phyloP scores from a whole-genome alignment of 164 flowering plant species.

The Macadamia integrifolia region DNA sequence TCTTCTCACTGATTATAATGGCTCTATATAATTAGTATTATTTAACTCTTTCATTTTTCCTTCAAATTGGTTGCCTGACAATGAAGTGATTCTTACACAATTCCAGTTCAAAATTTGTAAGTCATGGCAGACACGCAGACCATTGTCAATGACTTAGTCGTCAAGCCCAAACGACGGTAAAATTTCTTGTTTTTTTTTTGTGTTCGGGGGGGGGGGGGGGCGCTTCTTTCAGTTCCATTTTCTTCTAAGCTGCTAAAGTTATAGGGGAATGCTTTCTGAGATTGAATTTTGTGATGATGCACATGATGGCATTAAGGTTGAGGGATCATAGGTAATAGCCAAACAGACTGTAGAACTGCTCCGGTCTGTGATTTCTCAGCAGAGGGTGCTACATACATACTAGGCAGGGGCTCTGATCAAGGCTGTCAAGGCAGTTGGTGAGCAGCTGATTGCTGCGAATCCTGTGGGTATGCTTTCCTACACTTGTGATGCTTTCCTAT shows the following conservation, averaged over 20 bases:
- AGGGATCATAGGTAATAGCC: conserved; percentile 91
- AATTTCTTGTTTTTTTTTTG: background rate
- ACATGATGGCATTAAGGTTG: conserved; percentile 56
- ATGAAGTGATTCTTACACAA: too few relatives aligned
- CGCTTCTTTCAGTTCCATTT: too few relatives aligned
- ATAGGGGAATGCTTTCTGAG: background rate
- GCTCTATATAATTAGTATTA: too few relatives aligned
- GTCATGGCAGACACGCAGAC: conserved; percentile 68
- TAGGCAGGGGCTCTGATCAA: conserved; percentile 85
- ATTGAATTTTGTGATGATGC: background rate
- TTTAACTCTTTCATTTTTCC: too few relatives aligned
- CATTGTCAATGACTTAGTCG: conserved; percentile 68
- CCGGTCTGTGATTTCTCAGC: conserved; percentile 90
- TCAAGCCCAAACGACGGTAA: conserved; percentile 77
- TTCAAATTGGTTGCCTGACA: background rate
- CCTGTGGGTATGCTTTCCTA: conserved; percentile 60
- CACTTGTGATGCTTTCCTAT: too few relatives aligned
- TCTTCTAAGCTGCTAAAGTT: too few relatives aligned
- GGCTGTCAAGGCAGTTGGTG: conserved; percentile 75
- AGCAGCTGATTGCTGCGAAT: conserved; percentile 82
- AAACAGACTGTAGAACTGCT: conserved; percentile 78
- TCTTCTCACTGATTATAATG: too few relatives aligned
- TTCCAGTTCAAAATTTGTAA: conserved; percentile 11
- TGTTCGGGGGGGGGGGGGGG: too few relatives aligned
- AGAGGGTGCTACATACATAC: conserved; percentile 66